Percentiles rank a stretch among this genome's conserved stretches.
phyloP scores from a whole-genome alignment of 257 asterid genomes.

The Forsythia viridissima region DNA sequence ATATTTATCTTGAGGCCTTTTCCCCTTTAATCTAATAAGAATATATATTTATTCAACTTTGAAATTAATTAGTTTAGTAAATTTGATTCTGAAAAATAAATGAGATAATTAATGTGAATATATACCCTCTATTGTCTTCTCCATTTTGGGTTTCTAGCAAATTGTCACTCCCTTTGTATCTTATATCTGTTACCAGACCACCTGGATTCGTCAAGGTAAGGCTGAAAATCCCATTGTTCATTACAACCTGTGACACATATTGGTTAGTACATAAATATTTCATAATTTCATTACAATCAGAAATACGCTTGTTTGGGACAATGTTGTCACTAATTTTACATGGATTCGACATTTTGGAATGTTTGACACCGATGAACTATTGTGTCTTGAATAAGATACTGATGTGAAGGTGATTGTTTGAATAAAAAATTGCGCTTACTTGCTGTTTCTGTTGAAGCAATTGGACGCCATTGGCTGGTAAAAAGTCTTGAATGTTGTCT shows the following conservation, averaged over 20 bases:
- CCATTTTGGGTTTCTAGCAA: constrained; percentile 34
- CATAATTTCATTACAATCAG: background rate
- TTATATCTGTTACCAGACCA: constrained; percentile 37
- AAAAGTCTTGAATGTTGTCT: background rate
- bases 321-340: too few species aligned
- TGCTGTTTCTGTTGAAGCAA: constrained; percentile 18
- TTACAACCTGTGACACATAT: constrained; percentile 28
- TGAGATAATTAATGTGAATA: background rate
- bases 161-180: constrained; percentile 52
- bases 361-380: background rate
- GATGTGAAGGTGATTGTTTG: too few species aligned
- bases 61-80: too few species aligned
- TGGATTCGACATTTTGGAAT: background rate
- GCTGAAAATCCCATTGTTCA: constrained; percentile 48
- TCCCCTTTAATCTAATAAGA: background rate
- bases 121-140: constrained; percentile 52
- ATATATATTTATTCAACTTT: background rate
- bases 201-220: constrained; percentile 43
- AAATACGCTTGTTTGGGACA: background rate
- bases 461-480: constrained; percentile 17
- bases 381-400: background rate
- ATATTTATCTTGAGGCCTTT: background rate
- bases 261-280: background rate
- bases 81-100: background rate
- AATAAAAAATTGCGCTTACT: constrained; percentile 4